Evolutionary conservation across 495 filamentous ascomycete species (phyloP).

Genomic region (Penicillium pancosmium): DNA sequence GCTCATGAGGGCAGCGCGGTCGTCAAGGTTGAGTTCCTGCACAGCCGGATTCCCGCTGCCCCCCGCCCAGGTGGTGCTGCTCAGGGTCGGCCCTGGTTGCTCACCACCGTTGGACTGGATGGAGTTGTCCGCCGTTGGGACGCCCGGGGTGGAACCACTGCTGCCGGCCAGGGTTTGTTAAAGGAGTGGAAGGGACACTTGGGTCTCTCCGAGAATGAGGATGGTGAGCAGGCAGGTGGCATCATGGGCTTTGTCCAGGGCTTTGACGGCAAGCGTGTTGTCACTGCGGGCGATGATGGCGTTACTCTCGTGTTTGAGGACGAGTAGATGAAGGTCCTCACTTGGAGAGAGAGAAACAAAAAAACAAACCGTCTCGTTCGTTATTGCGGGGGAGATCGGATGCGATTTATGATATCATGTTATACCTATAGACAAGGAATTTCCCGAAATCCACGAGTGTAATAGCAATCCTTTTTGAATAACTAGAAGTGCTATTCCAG

Average conservation of each 20-base stretch:
- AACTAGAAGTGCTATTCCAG: background rate
- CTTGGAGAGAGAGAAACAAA: background rate
- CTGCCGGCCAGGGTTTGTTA: conserved; percentile 61
- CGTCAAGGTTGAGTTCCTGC: conserved; percentile 89
- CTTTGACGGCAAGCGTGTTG: conserved; percentile 64
- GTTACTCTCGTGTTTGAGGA: conserved; percentile 70
- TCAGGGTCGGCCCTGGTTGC: conserved; percentile 56
- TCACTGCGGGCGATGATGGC: conserved; percentile 89
- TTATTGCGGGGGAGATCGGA: conserved; percentile 5
- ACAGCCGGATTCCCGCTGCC: conserved; percentile 34
- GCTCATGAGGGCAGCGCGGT: conserved; percentile 82
- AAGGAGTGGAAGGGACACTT: conserved; percentile 84
- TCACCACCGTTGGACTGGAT: conserved; percentile 84
- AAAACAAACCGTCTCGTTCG: conserved; percentile 11
- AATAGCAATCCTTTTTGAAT: background rate
- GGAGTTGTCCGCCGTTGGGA: conserved; percentile 89
- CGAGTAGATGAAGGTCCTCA: conserved; percentile 13
- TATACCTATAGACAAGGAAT: conserved; percentile 14
- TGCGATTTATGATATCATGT: conserved; percentile 30
- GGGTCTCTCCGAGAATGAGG: conserved; percentile 70
- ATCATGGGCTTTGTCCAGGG: conserved; percentile 88
- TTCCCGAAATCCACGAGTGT: conserved; percentile 2
- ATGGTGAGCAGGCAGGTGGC: conserved; percentile 65
- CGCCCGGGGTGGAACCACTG: conserved; percentile 73
- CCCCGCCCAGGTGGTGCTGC: conserved; percentile 29